Conservation (phyloP, 345 rosid species). For the Corchorus capsularis region DNA sequence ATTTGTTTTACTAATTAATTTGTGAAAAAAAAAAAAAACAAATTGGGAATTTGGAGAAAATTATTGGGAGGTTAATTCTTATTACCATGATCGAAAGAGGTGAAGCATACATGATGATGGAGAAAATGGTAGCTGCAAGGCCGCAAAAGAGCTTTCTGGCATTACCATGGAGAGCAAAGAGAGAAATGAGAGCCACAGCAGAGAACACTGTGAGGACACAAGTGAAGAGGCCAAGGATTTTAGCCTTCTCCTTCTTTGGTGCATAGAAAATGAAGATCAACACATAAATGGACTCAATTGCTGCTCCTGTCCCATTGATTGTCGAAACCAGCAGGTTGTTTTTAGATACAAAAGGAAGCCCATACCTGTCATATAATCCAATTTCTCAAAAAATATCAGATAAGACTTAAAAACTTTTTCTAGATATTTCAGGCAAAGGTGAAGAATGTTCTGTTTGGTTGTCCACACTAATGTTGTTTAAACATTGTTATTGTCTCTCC, state of each 20-base stretch:
- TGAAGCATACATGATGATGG: conserved; percentile 93
- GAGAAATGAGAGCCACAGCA: conserved; percentile 59
- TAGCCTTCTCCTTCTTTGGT: conserved; percentile 70
- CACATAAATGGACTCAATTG: conserved; percentile 69
- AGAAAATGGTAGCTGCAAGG: conserved; percentile 76
- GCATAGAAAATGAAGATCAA: conserved; percentile 64
- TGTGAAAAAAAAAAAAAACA: not conserved
- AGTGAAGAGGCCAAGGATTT: conserved; percentile 61
- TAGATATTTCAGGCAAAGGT: conserved; percentile 3
- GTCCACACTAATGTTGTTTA: not conserved
- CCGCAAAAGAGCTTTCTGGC: conserved; percentile 82
- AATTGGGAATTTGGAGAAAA: not conserved
- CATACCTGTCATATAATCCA: conserved; percentile 57
- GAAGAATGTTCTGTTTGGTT: not conserved
- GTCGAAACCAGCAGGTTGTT: conserved; percentile 78
- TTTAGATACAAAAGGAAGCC: conserved; percentile 85
- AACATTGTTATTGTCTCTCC: not conserved
- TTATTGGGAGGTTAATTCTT: not conserved
- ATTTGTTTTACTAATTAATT: too few relatives aligned
- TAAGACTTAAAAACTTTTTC: not conserved
- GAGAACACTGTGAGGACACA: conserved; percentile 60
- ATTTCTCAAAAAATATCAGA: not conserved
- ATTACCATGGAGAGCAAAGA: conserved; percentile 68
- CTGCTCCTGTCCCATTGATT: conserved; percentile 81
- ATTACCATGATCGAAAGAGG: conserved; percentile 96